Evolutionary conservation across 257 asterid genomes (phyloP).

Genomic region (Solanum dulcamara): DNA sequence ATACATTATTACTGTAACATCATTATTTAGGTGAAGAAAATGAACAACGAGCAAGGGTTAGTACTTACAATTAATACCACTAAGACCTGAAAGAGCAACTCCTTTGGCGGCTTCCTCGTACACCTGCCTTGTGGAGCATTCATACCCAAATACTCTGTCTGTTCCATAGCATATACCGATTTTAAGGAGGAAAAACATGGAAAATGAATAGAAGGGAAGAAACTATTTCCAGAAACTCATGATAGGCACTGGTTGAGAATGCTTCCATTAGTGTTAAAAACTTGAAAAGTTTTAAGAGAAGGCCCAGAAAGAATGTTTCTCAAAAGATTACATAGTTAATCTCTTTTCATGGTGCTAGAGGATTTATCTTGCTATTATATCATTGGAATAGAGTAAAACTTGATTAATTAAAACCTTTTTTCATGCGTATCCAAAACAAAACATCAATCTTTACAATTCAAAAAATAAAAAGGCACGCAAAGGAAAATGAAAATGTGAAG

Average conservation of each 20-base stretch:
- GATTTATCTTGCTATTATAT: background rate
- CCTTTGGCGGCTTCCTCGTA: constrained; percentile 81
- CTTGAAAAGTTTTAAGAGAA: no score
- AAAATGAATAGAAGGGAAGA: background rate
- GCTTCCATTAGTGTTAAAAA: no score
- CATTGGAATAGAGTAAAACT: background rate
- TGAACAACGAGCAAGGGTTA: background rate
- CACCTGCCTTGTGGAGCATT: constrained; percentile 54
- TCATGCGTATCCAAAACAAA: background rate
- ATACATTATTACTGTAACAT: constrained; percentile 32
- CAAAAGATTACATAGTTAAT: no score
- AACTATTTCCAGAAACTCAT: background rate
- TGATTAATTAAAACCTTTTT: background rate
- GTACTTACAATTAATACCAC: constrained; percentile 81
- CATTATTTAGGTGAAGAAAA: background rate
- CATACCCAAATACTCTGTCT: constrained; percentile 72
- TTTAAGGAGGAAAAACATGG: background rate
- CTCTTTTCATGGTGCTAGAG: background rate
- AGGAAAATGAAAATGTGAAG: background rate
- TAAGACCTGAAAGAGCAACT: constrained; percentile 65
- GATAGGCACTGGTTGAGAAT: background rate
- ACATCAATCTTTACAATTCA: background rate
- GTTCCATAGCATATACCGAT: background rate
- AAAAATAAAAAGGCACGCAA: background rate
- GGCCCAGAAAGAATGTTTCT: background rate